These are phyloP conservation scores for Flaveria trinervia DNA, from an alignment of 129 eudicot genomes.

Conservation along the genomic window DNA sequence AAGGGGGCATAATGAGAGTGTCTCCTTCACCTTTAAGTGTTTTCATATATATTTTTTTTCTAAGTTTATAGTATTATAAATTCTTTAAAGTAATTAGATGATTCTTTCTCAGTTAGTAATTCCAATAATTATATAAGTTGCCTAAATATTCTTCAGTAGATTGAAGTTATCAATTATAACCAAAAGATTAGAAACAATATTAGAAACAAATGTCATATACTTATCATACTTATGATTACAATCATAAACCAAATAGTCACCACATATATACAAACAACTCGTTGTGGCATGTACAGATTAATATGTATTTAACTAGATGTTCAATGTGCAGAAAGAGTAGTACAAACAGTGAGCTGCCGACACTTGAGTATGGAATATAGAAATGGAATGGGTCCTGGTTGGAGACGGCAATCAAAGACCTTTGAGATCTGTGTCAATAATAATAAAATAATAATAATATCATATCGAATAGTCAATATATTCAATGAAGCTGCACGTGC, in stretches of 20 bases:
- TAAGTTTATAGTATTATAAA: too few species aligned
- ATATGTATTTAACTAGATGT: neutral
- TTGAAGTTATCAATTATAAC: too few species aligned
- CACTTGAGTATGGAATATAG: slow-evolving; percentile 37
- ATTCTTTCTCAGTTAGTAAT: too few species aligned
- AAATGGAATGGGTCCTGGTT: slow-evolving; percentile 22
- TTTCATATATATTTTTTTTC: too few species aligned
- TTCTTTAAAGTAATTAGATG: too few species aligned
- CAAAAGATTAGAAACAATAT: neutral
- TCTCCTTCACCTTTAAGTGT: too few species aligned
- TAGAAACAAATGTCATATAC: neutral
- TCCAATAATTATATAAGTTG: too few species aligned
- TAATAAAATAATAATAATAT: neutral
- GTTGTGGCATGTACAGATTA: too few species aligned
- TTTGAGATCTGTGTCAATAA: slow-evolving; percentile 43
- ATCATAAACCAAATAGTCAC: neutral
- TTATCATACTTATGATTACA: neutral
- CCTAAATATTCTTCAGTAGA: neutral
- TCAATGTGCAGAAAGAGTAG: slow-evolving; percentile 14
- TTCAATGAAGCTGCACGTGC: slow-evolving; percentile 39
- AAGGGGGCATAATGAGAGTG: too few species aligned
- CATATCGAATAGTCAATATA: slow-evolving; percentile 29
- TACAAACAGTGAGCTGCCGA: slow-evolving; percentile 39
- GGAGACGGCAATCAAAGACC: slow-evolving; percentile 29
- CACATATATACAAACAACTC: neutral